These are phyloP conservation scores for Conticribra weissflogii DNA, from an alignment of 108 stramenopile genomes.

Conservation along the genomic window DNA sequence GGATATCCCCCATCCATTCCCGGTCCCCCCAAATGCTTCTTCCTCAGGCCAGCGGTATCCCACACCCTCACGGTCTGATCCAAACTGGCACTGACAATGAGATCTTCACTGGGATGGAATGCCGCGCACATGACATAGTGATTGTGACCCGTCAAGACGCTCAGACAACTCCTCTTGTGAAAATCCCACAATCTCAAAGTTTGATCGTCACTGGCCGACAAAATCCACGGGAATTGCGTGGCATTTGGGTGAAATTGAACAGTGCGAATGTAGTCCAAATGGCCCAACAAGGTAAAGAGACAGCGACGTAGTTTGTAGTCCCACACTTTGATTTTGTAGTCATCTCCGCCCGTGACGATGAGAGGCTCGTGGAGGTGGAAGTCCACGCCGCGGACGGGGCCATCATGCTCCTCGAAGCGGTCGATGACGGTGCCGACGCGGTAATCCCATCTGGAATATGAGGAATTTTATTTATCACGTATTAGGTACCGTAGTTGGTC, in stretches of 20 bases:
- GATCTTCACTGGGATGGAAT: constrained; percentile 98
- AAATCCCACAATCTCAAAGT: constrained; percentile 99
- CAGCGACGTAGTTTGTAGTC: constrained; percentile 98
- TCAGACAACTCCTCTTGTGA: constrained; percentile 94
- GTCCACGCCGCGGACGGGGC: constrained; percentile 99
- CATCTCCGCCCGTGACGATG: constrained; percentile 98
- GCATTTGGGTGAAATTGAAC: constrained; percentile 98
- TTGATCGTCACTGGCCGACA: constrained; percentile 95
- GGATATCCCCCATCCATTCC: constrained; percentile 49
- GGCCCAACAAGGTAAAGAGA: constrained; percentile 97
- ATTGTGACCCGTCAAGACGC: constrained; percentile 99
- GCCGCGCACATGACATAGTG: constrained; percentile 99
- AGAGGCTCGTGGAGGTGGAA: constrained; percentile 95
- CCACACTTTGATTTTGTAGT: constrained; percentile 99
- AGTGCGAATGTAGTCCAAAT: constrained; percentile 99
- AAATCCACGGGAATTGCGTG: constrained; percentile 95
- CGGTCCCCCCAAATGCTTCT: constrained; percentile 85
- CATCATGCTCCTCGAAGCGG: constrained; percentile 99
- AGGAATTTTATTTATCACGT: constrained; percentile 1
- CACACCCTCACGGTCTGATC: constrained; percentile 99
- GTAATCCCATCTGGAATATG: constrained; percentile 92
- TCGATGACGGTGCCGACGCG: constrained; percentile 99
- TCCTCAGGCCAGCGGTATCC: constrained; percentile 98
- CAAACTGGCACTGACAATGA: constrained; percentile 97
- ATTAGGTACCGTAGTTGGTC: not conserved